These are phyloP conservation scores for Cladosporium sp. DNA, from an alignment of 2,329 filamentous ascomycete species.

Conservation along the genomic window DNA sequence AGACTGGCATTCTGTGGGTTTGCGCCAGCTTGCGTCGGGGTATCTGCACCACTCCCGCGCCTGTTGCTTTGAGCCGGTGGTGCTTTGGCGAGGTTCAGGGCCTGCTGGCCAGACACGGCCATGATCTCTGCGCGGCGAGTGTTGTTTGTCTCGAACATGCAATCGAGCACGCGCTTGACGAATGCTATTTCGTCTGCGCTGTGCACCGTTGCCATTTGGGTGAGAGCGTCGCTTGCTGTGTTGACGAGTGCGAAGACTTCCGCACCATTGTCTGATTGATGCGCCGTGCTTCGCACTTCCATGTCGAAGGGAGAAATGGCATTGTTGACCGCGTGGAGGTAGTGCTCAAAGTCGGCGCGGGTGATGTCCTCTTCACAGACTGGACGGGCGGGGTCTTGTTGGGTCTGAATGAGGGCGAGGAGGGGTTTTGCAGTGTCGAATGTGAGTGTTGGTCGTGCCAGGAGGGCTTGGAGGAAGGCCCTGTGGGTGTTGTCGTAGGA, in stretches of 20 bases:
- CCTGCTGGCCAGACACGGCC: constrained; percentile 75
- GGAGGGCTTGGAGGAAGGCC: constrained; percentile 84
- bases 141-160: constrained; percentile 89
- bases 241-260: constrained; percentile 77
- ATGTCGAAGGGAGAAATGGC: constrained; percentile 76
- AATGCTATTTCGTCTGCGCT: constrained; percentile 81
- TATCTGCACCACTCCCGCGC: constrained; percentile 21
- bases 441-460: constrained; percentile 73
- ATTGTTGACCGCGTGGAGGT: constrained; percentile 65
- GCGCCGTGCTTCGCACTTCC: constrained; percentile 70
- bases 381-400: constrained; percentile 45
- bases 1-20: constrained; percentile 42
- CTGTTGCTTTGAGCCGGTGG: constrained; percentile 30
- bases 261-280: constrained; percentile 58
- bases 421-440: constrained; percentile 67
- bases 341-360: constrained; percentile 61
- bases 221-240: constrained; percentile 75
- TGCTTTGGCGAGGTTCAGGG: constrained; percentile 59
- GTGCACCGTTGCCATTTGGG: constrained; percentile 79
- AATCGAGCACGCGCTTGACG: constrained; percentile 79
- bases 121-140: constrained; percentile 74
- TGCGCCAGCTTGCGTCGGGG: constrained; percentile 18
- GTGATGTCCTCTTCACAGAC: constrained; percentile 60
- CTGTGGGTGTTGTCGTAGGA: constrained; percentile 64
- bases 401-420: constrained; percentile 69